phyloP scores from a whole-genome alignment of 2,329 filamentous ascomycete species.

The Nigrospora sphaerica region DNA sequence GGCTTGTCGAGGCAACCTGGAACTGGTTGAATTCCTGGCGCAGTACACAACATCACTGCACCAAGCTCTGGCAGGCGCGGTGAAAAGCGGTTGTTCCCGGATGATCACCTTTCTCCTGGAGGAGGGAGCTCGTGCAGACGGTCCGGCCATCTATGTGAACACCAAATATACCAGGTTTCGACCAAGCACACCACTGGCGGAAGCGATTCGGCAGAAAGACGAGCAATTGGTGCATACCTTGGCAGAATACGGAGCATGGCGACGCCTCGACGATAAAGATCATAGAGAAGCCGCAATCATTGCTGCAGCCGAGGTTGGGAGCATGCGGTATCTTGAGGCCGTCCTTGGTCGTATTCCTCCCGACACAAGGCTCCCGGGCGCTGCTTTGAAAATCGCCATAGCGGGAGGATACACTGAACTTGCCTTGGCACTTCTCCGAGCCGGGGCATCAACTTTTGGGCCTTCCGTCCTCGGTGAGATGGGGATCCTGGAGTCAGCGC shows the following conservation, averaged over 20 bases:
- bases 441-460: neutral
- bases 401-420: neutral
- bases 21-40: neutral
- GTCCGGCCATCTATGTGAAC: too few species aligned
- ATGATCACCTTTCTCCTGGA: neutral
- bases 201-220: neutral
- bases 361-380: accelerated
- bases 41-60: neutral
- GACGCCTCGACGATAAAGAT: accelerated
- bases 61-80: neutral
- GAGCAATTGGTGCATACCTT: neutral
- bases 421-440: neutral
- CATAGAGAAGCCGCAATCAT: neutral
- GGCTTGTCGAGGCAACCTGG: neutral
- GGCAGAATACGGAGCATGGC: neutral
- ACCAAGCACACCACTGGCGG: neutral
- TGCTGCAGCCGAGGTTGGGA: neutral
- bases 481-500: too few species aligned
- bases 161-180: too few species aligned
- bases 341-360: too few species aligned
- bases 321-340: neutral
- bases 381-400: neutral
- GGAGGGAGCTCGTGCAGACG: neutral
- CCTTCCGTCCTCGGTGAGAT: too few species aligned
- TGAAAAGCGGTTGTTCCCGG: neutral